phyloP scores from a whole-genome alignment of 257 asterid species.

The Knoxia roxburghii region DNA sequence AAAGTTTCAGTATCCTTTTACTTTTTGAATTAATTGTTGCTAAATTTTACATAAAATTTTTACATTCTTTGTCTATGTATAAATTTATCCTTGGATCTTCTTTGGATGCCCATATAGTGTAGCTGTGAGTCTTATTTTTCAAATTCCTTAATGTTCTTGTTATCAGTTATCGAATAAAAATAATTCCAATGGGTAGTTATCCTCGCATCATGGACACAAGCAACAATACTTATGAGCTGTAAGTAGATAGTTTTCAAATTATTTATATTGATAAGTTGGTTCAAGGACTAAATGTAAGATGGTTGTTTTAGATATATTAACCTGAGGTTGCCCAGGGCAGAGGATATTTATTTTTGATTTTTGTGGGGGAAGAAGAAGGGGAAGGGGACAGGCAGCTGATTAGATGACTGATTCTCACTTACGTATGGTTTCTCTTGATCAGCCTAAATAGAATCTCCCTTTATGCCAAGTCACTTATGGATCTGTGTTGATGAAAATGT shows the following conservation, averaged over 20 bases:
- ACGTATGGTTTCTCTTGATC: not conserved
- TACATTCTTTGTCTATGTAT: not conserved
- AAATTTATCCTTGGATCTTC: not conserved
- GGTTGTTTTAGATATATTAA: no score
- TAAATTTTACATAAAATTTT: not conserved
- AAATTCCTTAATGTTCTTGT: slow-evolving; percentile 26
- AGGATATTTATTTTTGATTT: not conserved
- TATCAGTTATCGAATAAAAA: slow-evolving; percentile 79
- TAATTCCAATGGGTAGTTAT: slow-evolving; percentile 97
- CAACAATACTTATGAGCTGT: slow-evolving; percentile 89
- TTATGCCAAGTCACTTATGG: not conserved
- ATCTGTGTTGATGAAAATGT: not conserved
- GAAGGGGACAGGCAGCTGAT: not conserved
- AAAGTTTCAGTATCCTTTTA: slow-evolving; percentile 77
- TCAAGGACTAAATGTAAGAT: not conserved
- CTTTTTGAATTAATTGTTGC: not conserved
- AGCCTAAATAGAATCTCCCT: not conserved
- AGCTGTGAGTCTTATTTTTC: not conserved
- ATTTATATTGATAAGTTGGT: not conserved
- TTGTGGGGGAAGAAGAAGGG: not conserved
- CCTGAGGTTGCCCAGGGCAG: no score
- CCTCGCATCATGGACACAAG: slow-evolving; percentile 91
- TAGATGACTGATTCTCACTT: not conserved
- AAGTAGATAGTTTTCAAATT: slow-evolving; percentile 27
- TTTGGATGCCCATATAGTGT: not conserved